These are phyloP conservation scores for Lunularia cruciata DNA, from an alignment of 225 moss, liverwort and hornwort species.

Conservation along the genomic window DNA sequence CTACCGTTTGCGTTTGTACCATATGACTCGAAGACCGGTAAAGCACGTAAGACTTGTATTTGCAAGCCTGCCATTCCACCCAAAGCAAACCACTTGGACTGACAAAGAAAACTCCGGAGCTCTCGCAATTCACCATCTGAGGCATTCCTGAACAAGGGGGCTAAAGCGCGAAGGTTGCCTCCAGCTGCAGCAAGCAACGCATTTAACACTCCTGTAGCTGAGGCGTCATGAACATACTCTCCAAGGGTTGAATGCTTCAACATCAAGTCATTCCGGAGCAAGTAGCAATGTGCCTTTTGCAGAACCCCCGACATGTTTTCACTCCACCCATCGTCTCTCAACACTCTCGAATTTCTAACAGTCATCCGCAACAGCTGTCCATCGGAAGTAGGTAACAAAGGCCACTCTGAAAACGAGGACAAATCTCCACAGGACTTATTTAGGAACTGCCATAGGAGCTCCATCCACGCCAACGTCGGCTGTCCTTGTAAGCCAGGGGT, in stretches of 20 bases:
- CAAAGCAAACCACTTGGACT: slow-evolving; percentile 81
- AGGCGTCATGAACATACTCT: slow-evolving; percentile 69
- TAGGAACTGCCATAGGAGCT: slow-evolving; percentile 70
- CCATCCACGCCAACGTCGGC: slow-evolving; percentile 71
- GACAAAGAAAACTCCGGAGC: slow-evolving; percentile 82
- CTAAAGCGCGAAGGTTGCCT: slow-evolving; percentile 52
- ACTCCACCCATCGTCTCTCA: slow-evolving; percentile 78
- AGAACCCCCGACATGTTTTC: slow-evolving; percentile 76
- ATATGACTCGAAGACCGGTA: slow-evolving; percentile 86
- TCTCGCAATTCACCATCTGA: slow-evolving; percentile 86
- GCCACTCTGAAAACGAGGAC: slow-evolving; percentile 72
- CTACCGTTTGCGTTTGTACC: slow-evolving; percentile 48
- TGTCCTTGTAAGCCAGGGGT: slow-evolving; percentile 56
- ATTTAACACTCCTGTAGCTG: slow-evolving; percentile 68
- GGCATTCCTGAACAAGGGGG: slow-evolving; percentile 45
- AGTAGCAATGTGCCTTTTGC: slow-evolving; percentile 65
- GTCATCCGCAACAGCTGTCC: slow-evolving; percentile 59
- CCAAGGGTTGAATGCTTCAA: slow-evolving; percentile 58
- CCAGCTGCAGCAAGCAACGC: slow-evolving; percentile 59
- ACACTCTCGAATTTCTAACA: slow-evolving; percentile 55
- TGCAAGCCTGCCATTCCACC: slow-evolving; percentile 54
- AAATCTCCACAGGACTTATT: slow-evolving; percentile 55
- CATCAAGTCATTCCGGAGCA: slow-evolving; percentile 59
- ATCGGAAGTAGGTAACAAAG: slow-evolving; percentile 72
- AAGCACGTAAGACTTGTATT: slow-evolving; percentile 57